Evolutionary conservation across 148 eudicot species (phyloP).

Genomic region (Chenopodium quinoa): DNA sequence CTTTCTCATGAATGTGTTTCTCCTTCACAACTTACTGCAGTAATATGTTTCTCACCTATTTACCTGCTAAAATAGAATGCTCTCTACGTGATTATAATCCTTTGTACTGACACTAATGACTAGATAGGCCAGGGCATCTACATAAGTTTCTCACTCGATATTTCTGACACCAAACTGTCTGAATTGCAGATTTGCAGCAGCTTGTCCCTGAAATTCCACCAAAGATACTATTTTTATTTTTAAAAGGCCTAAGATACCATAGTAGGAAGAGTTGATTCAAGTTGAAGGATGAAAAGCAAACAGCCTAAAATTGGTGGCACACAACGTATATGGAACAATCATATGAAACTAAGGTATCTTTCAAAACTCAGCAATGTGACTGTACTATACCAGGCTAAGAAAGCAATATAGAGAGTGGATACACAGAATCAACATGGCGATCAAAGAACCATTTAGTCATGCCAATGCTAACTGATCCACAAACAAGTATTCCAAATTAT

Average conservation of each 20-base stretch:
- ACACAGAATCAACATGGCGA: background rate
- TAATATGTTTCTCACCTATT: background rate
- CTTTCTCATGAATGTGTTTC: background rate
- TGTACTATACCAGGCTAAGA: background rate
- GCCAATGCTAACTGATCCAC: background rate
- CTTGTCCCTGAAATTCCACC: slow-evolving; percentile 14
- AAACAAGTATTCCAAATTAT: no score
- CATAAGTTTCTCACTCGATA: background rate
- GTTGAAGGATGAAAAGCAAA: background rate
- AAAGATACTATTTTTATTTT: background rate
- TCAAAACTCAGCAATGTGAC: background rate
- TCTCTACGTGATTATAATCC: background rate
- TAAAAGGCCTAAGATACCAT: background rate
- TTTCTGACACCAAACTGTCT: slow-evolving; percentile 3
- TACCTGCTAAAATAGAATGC: background rate
- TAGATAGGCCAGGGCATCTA: background rate
- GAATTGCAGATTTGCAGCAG: background rate
- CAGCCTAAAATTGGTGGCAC: background rate
- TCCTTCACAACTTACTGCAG: background rate
- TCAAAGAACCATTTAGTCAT: background rate
- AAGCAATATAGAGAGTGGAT: background rate
- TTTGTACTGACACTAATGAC: no score
- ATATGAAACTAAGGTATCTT: background rate
- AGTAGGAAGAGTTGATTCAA: background rate
- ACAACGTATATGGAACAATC: background rate